Evolutionary conservation across 2,329 filamentous ascomycete genomes (phyloP).

Genomic region (Taxawa tesnikishii): DNA sequence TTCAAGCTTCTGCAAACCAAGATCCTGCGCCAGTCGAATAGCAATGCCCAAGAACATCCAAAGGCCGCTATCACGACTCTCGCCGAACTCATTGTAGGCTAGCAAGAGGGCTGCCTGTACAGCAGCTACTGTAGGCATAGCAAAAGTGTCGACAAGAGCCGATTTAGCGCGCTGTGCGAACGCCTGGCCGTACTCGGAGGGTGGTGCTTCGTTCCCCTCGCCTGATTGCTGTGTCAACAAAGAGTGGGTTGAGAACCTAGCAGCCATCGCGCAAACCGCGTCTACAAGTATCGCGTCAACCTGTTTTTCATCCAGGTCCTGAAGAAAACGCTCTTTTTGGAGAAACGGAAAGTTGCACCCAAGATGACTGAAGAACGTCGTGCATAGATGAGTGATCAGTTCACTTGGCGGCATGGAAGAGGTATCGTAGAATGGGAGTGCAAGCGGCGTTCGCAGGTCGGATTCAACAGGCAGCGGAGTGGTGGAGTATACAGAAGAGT

Average conservation of each 20-base stretch:
- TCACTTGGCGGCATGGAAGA: constrained; percentile 60
- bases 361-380: constrained; percentile 69
- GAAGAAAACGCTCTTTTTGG: constrained; percentile 57
- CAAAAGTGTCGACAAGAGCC: constrained; percentile 71
- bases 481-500: constrained; percentile 11
- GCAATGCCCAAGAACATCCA: constrained; percentile 91
- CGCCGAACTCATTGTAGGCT: constrained; percentile 81
- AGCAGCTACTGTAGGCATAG: constrained; percentile 69
- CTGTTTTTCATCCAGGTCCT: constrained; percentile 66
- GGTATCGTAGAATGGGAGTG: constrained; percentile 62
- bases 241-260: constrained; percentile 59
- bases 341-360: constrained; percentile 82
- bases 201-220: constrained; percentile 30
- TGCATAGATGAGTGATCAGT: constrained; percentile 63
- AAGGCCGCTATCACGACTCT: constrained; percentile 74
- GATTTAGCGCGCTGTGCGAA: constrained; percentile 75
- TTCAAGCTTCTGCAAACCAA: constrained; percentile 72
- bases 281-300: constrained; percentile 79
- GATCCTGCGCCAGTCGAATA: constrained; percentile 68
- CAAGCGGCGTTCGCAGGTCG: constrained; percentile 31
- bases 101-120: constrained; percentile 75
- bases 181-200: constrained; percentile 59
- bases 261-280: constrained; percentile 69
- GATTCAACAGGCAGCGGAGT: constrained; percentile 16
- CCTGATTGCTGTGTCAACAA: constrained; percentile 38